A percentile compares a stretch with the other conserved stretches of the same genome.
Evolutionary conservation across 768 basidiomycete genomes (phyloP).

Genomic region (Gloeopeniophorella convolvens): DNA sequence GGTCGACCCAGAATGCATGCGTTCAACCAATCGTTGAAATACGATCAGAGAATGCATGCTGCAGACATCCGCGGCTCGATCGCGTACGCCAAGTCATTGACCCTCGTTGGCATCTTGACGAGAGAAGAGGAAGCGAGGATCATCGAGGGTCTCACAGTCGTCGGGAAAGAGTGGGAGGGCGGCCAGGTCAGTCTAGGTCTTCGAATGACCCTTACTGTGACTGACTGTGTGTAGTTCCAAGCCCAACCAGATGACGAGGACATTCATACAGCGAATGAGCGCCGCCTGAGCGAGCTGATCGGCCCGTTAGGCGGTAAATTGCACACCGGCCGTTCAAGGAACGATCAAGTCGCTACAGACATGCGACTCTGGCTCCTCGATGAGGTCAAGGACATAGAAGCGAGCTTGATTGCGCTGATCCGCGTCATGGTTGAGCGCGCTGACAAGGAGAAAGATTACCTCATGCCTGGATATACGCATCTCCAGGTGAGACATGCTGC

Average conservation of each 20-base stretch:
- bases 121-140: slow-evolving; percentile 67
- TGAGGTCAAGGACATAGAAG: slow-evolving; percentile 61
- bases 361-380: slow-evolving; percentile 94
- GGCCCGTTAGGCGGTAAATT: slow-evolving; percentile 91
- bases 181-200: slow-evolving; percentile 49
- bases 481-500: slow-evolving; percentile 60
- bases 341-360: slow-evolving; percentile 98
- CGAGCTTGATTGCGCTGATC: slow-evolving; percentile 68
- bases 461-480: slow-evolving; percentile 97
- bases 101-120: slow-evolving; percentile 75
- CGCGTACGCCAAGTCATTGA: slow-evolving; percentile 87
- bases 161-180: slow-evolving; percentile 80
- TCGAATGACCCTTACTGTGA: background rate
- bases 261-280: slow-evolving; percentile 98
- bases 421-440: slow-evolving; percentile 89
- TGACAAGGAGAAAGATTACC: slow-evolving; percentile 83
- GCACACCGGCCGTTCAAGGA: slow-evolving; percentile 94
- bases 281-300: slow-evolving; percentile 87
- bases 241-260: slow-evolving; percentile 90
- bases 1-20: slow-evolving; percentile 73
- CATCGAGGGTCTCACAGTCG: slow-evolving; percentile 63
- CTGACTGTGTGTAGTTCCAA: slow-evolving; percentile 48
- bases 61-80: slow-evolving; percentile 93
- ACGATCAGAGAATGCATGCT: slow-evolving; percentile 90
- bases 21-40: slow-evolving; percentile 93